Percentiles rank a stretch among this genome's conserved stretches.
Conservation (phyloP, 352 stramenopile species). For the Phytopythium boreale region DNA sequence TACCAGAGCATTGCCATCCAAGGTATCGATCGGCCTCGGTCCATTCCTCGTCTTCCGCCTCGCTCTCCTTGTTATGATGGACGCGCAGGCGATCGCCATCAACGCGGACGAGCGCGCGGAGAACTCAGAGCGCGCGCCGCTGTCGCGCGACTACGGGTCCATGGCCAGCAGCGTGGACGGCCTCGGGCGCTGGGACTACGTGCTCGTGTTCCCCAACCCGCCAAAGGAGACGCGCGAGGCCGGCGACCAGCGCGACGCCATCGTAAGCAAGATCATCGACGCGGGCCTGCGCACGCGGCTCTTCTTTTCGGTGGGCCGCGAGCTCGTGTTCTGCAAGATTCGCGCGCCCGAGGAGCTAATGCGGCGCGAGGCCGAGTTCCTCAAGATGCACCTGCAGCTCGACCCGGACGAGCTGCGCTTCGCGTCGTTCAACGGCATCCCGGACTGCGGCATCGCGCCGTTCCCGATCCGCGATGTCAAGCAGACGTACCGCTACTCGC, state of each 20-base stretch:
- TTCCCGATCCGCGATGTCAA: slow-evolving; percentile 84
- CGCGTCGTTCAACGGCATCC: slow-evolving; percentile 68
- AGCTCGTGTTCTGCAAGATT: slow-evolving; percentile 85
- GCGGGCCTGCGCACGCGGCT: slow-evolving; percentile 67
- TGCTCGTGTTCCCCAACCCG: slow-evolving; percentile 82
- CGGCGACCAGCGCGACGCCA: slow-evolving; percentile 69
- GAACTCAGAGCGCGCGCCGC: slow-evolving; percentile 16
- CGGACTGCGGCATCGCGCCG: slow-evolving; percentile 66
- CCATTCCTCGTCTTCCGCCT: neutral
- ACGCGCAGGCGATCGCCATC: slow-evolving; percentile 6
- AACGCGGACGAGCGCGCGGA: neutral
- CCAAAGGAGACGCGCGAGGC: slow-evolving; percentile 54
- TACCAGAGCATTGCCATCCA: neutral
- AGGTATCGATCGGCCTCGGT: neutral
- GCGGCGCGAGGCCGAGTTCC: slow-evolving; percentile 59
- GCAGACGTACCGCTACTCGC: slow-evolving; percentile 66
- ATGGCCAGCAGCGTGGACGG: slow-evolving; percentile 23
- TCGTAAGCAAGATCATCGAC: slow-evolving; percentile 64
- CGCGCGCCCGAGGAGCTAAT: slow-evolving; percentile 71
- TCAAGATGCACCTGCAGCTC: slow-evolving; percentile 76
- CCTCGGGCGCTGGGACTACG: slow-evolving; percentile 71
- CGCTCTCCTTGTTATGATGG: neutral
- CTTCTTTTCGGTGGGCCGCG: slow-evolving; percentile 63
- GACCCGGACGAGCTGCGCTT: slow-evolving; percentile 55
- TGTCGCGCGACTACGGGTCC: slow-evolving; percentile 42